phyloP scores from a whole-genome alignment of 257 asterid species.

The Gynochthodes officinalis region DNA sequence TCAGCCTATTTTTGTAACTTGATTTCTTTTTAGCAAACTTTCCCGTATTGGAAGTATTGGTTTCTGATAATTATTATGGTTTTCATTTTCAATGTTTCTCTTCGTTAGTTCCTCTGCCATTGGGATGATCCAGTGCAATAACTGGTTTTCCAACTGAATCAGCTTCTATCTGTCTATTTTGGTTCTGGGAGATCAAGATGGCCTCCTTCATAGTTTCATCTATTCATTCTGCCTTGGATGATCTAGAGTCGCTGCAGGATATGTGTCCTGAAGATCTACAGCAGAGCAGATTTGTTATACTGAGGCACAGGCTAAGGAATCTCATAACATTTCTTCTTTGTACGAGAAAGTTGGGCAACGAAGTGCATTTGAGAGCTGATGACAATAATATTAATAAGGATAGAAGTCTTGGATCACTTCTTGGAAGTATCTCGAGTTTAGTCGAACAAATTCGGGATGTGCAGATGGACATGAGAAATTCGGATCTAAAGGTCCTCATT shows the following conservation, averaged over 20 bases:
- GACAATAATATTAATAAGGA: background rate
- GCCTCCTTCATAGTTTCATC: background rate
- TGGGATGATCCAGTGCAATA: background rate
- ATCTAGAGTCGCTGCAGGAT: background rate
- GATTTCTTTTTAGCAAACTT: background rate
- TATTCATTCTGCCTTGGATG: background rate
- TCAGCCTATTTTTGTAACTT: background rate
- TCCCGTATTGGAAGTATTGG: too few species aligned
- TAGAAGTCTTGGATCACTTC: background rate
- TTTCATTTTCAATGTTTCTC: background rate
- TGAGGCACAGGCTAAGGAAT: slow-evolving; percentile 2
- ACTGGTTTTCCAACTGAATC: background rate
- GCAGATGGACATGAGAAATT: background rate
- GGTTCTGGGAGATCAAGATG: too few species aligned
- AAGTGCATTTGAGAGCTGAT: background rate
- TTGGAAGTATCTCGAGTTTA: background rate
- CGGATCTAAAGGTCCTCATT: background rate
- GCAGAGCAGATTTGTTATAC: background rate
- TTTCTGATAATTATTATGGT: background rate
- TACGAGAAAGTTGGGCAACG: background rate
- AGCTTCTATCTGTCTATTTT: background rate
- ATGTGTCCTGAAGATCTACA: background rate
- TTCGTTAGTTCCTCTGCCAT: background rate
- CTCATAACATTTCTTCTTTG: slow-evolving; percentile 6
- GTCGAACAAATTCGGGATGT: background rate